phyloP scores from a whole-genome alignment of 192 early-diverging fungal species.

The Backusella luteola region DNA sequence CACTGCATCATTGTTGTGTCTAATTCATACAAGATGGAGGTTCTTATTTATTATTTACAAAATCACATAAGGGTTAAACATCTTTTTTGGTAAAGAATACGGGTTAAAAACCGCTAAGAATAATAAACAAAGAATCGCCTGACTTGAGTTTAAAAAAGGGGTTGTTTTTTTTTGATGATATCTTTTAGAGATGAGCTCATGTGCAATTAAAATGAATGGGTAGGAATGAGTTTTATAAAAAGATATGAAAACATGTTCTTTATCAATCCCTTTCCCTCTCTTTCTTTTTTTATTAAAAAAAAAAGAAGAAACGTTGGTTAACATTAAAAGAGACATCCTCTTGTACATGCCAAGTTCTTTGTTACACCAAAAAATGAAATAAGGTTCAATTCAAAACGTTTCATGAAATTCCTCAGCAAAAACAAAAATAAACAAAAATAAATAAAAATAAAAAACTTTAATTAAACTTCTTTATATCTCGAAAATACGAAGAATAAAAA shows the following conservation, averaged over 20 bases:
- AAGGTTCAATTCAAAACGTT: background rate
- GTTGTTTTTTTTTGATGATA: background rate
- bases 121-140: constrained; percentile 2
- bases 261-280: background rate
- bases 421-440: background rate
- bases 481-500: background rate
- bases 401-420: background rate
- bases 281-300: background rate
- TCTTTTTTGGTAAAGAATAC: background rate
- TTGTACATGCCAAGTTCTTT: background rate
- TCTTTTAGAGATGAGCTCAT: background rate
- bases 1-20: no score
- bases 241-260: background rate
- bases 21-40: background rate
- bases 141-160: background rate
- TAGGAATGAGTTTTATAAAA: background rate
- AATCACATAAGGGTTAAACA: background rate
- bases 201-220: background rate
- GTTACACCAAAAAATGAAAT: background rate
- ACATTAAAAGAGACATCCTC: background rate
- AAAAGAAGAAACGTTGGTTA: background rate
- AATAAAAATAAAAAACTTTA: background rate
- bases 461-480: background rate
- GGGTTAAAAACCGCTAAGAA: background rate
- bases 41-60: background rate